Conservation (phyloP, 2,329 filamentous ascomycete species). For the Teratosphaeriaceae sp. region DNA sequence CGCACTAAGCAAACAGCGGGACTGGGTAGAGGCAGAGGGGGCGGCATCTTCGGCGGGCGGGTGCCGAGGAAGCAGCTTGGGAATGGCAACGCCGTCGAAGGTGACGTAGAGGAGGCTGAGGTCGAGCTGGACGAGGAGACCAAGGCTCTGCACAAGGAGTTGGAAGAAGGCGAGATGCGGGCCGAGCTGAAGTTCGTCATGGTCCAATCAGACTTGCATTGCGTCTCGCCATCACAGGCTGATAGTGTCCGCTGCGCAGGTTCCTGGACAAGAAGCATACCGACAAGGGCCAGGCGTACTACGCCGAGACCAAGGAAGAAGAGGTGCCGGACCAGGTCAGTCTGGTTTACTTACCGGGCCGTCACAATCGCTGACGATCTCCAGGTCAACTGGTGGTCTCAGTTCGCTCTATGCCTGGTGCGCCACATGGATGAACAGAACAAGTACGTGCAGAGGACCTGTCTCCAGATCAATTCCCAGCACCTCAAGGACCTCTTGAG, state of each 20-base stretch:
- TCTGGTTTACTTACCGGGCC: conserved; percentile 5
- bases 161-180: conserved; percentile 22
- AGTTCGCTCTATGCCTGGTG: conserved; percentile 12
- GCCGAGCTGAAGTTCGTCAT: conserved; percentile 15
- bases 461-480: conserved; percentile 24
- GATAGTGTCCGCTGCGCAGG: too few species aligned
- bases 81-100: background rate
- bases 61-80: background rate
- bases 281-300: conserved; percentile 21
- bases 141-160: conserved; percentile 19
- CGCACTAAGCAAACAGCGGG: conserved; percentile 16
- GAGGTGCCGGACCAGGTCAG: conserved; percentile 24
- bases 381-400: conserved; percentile 9
- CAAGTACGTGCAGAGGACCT: conserved; percentile 15
- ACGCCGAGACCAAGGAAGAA: conserved; percentile 22
- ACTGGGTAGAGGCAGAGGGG: too few species aligned
- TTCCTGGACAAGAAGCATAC: conserved; percentile 19
- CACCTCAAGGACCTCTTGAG: conserved; percentile 26
- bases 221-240: too few species aligned
- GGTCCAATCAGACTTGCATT: background rate
- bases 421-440: conserved; percentile 15
- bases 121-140: conserved; percentile 16
- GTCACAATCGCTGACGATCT: conserved; percentile 7
- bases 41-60: conserved; percentile 6
- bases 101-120: background rate